A percentile compares a stretch with the other conserved stretches of the same genome.
These are phyloP conservation scores for Trametes hirsuta DNA, from an alignment of 1,284 basidiomycete species.

Conservation along the genomic window DNA sequence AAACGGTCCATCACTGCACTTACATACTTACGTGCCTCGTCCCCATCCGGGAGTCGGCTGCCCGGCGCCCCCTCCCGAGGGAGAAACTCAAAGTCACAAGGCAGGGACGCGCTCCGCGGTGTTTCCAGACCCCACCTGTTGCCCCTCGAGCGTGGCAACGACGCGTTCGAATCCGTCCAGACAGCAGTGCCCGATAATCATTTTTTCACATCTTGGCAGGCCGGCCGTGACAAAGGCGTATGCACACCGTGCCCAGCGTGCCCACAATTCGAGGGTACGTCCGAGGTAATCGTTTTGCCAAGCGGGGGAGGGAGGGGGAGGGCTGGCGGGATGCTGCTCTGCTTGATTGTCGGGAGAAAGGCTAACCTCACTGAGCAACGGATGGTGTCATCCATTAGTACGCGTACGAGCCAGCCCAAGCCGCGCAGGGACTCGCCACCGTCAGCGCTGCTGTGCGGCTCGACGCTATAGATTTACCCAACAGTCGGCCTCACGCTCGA, in stretches of 20 bases:
- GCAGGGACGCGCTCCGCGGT: constrained; percentile 13
- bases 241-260: background rate
- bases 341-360: constrained; percentile 3
- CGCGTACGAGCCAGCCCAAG: background rate
- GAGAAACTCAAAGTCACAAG: constrained; percentile 19
- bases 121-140: constrained; percentile 7
- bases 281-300: background rate
- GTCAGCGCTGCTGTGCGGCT: background rate
- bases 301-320: background rate
- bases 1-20: constrained; percentile 10
- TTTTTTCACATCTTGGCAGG: constrained; percentile 17
- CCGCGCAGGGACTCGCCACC: background rate
- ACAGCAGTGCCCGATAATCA: constrained; percentile 3
- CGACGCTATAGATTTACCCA: background rate
- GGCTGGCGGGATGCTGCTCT: background rate
- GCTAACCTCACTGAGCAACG: constrained; percentile 10
- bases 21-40: constrained; percentile 7
- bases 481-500: background rate
- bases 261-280: constrained; percentile 4
- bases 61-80: constrained; percentile 15
- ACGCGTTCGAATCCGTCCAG: background rate
- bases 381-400: constrained; percentile 4
- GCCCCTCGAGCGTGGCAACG: constrained; percentile 10
- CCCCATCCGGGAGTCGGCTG: constrained; percentile 9
- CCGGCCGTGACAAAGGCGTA: background rate